phyloP scores from a whole-genome alignment of 2,329 filamentous ascomycete species.

The Onygenales sp. region DNA sequence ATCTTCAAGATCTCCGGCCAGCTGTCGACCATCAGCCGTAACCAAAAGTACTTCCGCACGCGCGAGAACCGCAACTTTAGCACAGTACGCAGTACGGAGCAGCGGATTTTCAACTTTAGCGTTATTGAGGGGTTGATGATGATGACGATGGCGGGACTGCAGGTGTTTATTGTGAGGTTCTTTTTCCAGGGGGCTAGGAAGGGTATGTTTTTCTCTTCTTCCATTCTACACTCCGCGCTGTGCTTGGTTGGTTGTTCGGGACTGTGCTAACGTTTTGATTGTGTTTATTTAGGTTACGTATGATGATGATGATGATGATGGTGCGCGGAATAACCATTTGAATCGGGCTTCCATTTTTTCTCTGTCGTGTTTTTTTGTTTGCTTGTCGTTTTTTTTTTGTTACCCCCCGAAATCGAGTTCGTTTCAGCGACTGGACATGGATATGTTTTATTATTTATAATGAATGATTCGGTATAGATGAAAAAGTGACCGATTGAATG shows the following conservation, averaged over 20 bases:
- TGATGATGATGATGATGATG: not conserved
- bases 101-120: slow-evolving; percentile 93
- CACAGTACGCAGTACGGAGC: slow-evolving; percentile 92
- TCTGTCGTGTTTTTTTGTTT: not conserved
- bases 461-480: no score
- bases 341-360: not conserved
- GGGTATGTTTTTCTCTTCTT: slow-evolving; percentile 33
- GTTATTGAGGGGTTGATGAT: slow-evolving; percentile 87
- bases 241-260: not conserved
- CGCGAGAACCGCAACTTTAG: slow-evolving; percentile 98
- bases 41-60: slow-evolving; percentile 99
- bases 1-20: slow-evolving; percentile 91
- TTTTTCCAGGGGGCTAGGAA: slow-evolving; percentile 89
- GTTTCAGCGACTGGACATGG: no score
- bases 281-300: slow-evolving; percentile 3
- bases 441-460: no score
- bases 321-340: not conserved
- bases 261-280: not conserved
- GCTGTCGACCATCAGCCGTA: slow-evolving; percentile 85
- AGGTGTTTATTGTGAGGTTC: slow-evolving; percentile 96
- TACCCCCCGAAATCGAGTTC: no score
- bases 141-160: slow-evolving; percentile 86
- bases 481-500: no score
- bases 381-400: no score
- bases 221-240: not conserved